Percentiles rank a stretch among this genome's conserved stretches.
These are phyloP conservation scores for Letharia lupina DNA, from an alignment of 495 filamentous ascomycete species.

Conservation along the genomic window DNA sequence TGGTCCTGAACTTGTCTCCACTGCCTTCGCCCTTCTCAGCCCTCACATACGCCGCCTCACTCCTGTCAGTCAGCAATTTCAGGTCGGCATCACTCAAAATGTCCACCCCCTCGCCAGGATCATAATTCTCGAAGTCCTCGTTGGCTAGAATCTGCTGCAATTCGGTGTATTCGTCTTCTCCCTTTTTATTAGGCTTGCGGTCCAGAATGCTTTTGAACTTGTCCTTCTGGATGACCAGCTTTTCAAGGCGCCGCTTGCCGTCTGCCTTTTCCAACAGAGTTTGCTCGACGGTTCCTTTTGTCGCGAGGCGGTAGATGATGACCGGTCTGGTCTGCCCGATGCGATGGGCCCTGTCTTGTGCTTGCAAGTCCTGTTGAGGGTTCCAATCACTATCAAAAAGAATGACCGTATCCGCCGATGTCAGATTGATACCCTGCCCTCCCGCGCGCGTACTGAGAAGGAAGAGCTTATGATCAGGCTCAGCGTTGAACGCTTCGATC, in stretches of 20 bases:
- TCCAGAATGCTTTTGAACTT: slow-evolving; percentile 52
- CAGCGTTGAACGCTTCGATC: slow-evolving; percentile 77
- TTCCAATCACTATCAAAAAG: slow-evolving; percentile 89
- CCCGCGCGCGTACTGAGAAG: slow-evolving; percentile 84
- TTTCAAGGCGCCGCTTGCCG: slow-evolving; percentile 86
- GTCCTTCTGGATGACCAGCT: slow-evolving; percentile 92
- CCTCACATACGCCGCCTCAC: slow-evolving; percentile 71
- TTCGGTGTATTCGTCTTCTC: slow-evolving; percentile 38
- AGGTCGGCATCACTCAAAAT: slow-evolving; percentile 73
- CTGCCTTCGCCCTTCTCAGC: slow-evolving; percentile 63
- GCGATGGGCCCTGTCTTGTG: slow-evolving; percentile 87
- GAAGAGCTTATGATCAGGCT: slow-evolving; percentile 66
- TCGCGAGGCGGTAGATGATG: slow-evolving; percentile 90
- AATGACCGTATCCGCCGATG: slow-evolving; percentile 64
- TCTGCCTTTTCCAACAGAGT: slow-evolving; percentile 81
- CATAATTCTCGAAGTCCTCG: slow-evolving; percentile 50
- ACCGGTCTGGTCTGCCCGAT: slow-evolving; percentile 91
- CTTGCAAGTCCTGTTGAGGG: slow-evolving; percentile 93
- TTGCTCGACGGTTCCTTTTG: slow-evolving; percentile 87
- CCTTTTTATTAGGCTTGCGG: slow-evolving; percentile 19
- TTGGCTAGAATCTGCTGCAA: slow-evolving; percentile 38
- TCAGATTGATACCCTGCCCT: slow-evolving; percentile 87
- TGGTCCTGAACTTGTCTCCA: slow-evolving; percentile 56
- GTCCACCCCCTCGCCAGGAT: slow-evolving; percentile 45
- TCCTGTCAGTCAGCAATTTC: slow-evolving; percentile 71